phyloP scores from a whole-genome alignment of 176 grass and related monocot genomes.

The Thinopyrum elongatum region DNA sequence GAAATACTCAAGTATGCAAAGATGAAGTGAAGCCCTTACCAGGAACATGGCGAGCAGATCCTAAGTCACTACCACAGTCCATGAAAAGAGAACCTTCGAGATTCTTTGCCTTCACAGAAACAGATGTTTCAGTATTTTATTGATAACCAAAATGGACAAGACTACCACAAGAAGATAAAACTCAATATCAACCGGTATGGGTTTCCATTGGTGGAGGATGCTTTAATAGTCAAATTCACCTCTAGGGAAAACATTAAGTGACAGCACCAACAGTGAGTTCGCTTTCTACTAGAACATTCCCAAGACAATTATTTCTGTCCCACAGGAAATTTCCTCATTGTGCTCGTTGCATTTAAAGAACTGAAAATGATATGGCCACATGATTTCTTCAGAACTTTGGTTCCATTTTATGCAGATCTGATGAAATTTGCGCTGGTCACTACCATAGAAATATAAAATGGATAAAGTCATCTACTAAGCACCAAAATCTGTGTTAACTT shows the following conservation, averaged over 20 bases:
- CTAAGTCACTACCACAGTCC: constrained; percentile 90
- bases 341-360: not conserved
- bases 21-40: constrained; percentile 40
- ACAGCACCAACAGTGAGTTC: not conserved
- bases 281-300: not conserved
- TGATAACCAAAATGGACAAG: constrained; percentile 17
- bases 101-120: constrained; percentile 70
- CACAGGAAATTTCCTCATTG: not conserved
- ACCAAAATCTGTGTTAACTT: not conserved
- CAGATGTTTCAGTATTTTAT: constrained; percentile 22
- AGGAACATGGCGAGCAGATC: constrained; percentile 79
- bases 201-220: not conserved
- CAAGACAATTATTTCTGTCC: not conserved
- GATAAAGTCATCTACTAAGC: not conserved
- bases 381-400: not conserved
- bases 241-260: not conserved
- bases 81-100: constrained; percentile 83
- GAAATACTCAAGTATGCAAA: constrained; percentile 12
- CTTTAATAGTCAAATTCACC: constrained; percentile 3
- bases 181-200: not conserved
- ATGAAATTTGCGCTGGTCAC: not conserved
- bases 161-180: not conserved
- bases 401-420: not conserved
- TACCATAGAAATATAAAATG: not conserved
- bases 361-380: not conserved